These are phyloP conservation scores for Yamadazyma sp. DNA, from an alignment of 1,139 yeast species.

Conservation along the genomic window DNA sequence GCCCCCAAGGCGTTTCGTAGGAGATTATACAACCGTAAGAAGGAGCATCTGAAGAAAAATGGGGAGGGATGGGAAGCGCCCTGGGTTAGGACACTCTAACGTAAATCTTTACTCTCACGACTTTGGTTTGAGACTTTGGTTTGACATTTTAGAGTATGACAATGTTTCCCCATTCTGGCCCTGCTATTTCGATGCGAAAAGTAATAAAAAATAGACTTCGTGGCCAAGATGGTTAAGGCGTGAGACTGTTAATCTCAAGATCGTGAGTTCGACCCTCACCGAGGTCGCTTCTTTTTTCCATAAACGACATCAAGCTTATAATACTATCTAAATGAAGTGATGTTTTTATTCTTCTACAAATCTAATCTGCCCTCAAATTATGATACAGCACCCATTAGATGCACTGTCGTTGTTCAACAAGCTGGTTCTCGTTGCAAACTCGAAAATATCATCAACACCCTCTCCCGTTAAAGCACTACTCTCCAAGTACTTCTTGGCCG, in stretches of 20 bases:
- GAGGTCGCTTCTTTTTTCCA: constrained; percentile 24
- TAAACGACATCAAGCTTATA: no score
- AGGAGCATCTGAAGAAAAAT: no score
- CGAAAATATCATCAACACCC: constrained; percentile 80
- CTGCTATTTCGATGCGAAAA: no score
- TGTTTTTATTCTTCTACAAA: neutral
- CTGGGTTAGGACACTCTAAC: no score
- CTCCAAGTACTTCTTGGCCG: constrained; percentile 69
- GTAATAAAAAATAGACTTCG: constrained; percentile 24
- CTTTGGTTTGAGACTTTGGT: no score
- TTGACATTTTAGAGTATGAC: no score
- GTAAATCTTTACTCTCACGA: no score
- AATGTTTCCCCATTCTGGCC: no score
- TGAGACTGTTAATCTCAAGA: constrained; percentile 44
- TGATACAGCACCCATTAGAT: constrained; percentile 33
- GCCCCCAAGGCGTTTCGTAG: no score
- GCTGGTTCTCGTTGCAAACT: constrained; percentile 71
- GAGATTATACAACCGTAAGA: no score
- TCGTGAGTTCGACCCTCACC: constrained; percentile 45
- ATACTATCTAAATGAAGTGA: no score
- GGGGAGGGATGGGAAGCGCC: no score
- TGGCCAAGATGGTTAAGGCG: constrained; percentile 48
- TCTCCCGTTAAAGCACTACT: constrained; percentile 80
- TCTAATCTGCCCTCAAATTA: constrained; percentile 19
- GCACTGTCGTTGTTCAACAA: constrained; percentile 38